Base-by-base conservation (phyloP, 2,329 filamentous ascomycete genomes). In the Diaporthe amygdali region DNA sequence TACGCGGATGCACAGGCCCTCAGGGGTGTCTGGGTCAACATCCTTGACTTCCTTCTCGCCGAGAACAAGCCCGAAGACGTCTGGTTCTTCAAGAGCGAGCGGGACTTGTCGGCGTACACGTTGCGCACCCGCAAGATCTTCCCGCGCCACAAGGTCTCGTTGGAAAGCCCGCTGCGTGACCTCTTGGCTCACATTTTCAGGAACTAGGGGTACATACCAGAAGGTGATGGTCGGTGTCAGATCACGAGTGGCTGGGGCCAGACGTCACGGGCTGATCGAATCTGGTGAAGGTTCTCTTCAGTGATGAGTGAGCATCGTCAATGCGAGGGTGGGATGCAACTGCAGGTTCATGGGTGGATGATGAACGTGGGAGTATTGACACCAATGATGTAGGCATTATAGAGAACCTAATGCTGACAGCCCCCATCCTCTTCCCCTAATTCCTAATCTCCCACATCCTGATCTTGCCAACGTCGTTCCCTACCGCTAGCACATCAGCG, bases 391-490 rank as follows among this genome's bases (percentile, higher is more conserved):
- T 25, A n/a, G 39, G 34, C 41, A 32, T 22, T 37, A 39, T 22
- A 46, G 15, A 56, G 41, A 63, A 27, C 41, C 44, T 37, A 20
- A 55, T 27, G 22, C 25, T 12, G 55, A 71, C 47, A 41, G 14
- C 37, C n/a, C 10, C 17, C 20, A 20, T 22, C n/a, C 32, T 41
- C 22, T 5, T 39, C 52, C 25, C 72, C 81, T 88, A 94, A 74
- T 84, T 88, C 78, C 92, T 85, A 75, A 97, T 94, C 84, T 98
- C 95, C 95, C 96, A 99, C 79, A 98, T 81, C 74, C 94, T 89
- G 73, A 98, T 93, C 84, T 94, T 95, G 15, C 96, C 96, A 71
- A 88, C 86, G 79, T 98, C 96, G 78, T 97, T 98, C 22, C 91
- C 96, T 66, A 98, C 93, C 14, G 94, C 94, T 74, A 99, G 80